Base-by-base conservation (phyloP, 805 yeast genomes). In the Yarrowia sp. region DNA sequence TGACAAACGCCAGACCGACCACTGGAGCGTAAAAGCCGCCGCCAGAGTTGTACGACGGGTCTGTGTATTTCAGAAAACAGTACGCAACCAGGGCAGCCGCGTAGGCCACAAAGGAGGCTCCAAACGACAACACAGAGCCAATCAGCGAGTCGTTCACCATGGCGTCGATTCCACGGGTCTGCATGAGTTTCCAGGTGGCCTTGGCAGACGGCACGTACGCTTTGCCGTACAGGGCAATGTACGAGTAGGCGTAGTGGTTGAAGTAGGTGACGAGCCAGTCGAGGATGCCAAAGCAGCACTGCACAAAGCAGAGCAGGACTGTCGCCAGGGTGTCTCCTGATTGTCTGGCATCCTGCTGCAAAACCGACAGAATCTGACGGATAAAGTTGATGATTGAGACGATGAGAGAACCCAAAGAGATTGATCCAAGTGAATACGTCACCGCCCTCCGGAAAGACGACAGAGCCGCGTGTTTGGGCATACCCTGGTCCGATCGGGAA, bases 161-260 rank as follows among this genome's bases (percentile, higher is more conserved):
- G 0, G 95, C 93, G 77, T 90, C 92, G 77, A 91, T 82, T 42
- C 97, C 97, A 77, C 91, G 89, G 75, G 83, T 86, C 74, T 89
- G 84, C 72, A 93, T 77, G 78, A 93, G 82, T 73, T 86, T 85
- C 86, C 92, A 89, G 0, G 98, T 90, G 70, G 91, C 94, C 73
- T 84, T 89, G 0, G 97, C 93, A 0, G 96, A 87, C 38, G 82
- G 81, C 61, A 90, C 74, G 75, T 92, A 94, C 43, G 86, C 82
- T 73, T 88, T 87, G 58, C 98, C 98, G 78, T 92, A 94, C 32
- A 93, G 82, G 0, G 97, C 97, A 73, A 93, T 82, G 75, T 88
- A 91, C 38, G 95, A 88, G 77, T 90, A 91, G 8, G 97, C 97
- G 76, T 91, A 93, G 76, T 90, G 94, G 79, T 93, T 92, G 81